Percentiles rank a stretch among this genome's conserved stretches.
Evolutionary conservation across 2,329 filamentous ascomycete genomes (phyloP).

Genomic region (Sporothrix protearum): DNA sequence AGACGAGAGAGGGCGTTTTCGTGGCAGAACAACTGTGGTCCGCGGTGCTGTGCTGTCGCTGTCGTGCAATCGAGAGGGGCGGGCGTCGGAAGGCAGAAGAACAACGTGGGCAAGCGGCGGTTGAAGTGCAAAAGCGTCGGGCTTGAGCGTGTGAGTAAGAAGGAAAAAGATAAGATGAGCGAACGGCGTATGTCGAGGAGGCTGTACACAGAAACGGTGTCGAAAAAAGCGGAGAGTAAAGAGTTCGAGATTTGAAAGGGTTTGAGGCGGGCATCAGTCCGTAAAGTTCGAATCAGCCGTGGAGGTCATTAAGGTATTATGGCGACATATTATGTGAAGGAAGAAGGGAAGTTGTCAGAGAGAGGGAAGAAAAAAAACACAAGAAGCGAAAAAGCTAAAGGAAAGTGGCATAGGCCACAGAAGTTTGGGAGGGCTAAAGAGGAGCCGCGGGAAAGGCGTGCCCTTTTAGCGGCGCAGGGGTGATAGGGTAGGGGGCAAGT

Average conservation of each 20-base stretch:
- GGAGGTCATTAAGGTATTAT: conserved; percentile 14
- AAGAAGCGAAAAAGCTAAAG: not conserved
- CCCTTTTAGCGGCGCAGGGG: conserved; percentile 14
- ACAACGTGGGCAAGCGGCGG: not conserved
- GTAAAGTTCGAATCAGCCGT: conserved; percentile 1
- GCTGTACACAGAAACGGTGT: no score
- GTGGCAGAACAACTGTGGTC: not conserved
- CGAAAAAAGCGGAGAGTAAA: not conserved
- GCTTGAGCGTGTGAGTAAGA: not conserved
- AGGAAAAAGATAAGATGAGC: not conserved
- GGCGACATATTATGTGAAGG: conserved; percentile 6
- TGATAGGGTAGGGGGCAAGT: not conserved
- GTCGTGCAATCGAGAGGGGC: not conserved
- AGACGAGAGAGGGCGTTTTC: not conserved
- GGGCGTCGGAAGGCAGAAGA: not conserved
- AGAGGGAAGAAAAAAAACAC: not conserved
- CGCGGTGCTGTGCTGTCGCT: not conserved
- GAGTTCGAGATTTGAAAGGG: not conserved
- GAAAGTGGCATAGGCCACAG: not conserved
- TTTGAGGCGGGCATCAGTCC: not conserved
- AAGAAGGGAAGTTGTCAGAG: not conserved
- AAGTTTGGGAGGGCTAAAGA: not conserved
- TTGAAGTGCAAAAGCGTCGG: not conserved
- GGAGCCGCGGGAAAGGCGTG: not conserved
- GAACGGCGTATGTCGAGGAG: not conserved